These are phyloP conservation scores for Arbutus unedo DNA, from an alignment of 148 eudicot species.

Conservation along the genomic window DNA sequence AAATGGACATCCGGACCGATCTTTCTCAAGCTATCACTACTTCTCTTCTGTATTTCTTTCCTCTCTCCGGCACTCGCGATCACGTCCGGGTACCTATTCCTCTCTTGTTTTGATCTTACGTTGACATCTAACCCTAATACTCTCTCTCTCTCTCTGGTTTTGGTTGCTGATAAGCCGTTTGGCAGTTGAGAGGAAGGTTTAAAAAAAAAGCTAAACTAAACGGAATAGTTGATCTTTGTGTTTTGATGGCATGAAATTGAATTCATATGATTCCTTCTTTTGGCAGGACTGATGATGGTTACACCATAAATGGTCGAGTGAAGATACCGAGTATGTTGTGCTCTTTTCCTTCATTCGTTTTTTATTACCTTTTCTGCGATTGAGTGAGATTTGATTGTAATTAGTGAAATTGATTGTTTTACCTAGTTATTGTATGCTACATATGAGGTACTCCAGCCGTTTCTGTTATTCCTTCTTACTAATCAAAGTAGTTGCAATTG, in stretches of 20 bases:
- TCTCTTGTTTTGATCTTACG: not conserved
- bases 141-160: not conserved
- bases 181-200: not conserved
- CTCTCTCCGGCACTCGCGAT: constrained; percentile 11
- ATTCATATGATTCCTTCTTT: constrained; percentile 9
- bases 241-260: not conserved
- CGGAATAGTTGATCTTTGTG: not conserved
- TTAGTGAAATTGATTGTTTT: not conserved
- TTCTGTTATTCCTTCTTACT: not conserved
- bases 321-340: constrained; percentile 46
- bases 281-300: constrained; percentile 51
- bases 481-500: not conserved
- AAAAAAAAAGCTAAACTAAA: not conserved
- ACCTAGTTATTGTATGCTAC: not conserved
- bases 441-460: not conserved
- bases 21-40: constrained; percentile 2
- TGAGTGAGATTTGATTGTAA: not conserved
- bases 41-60: constrained; percentile 4
- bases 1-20: not conserved
- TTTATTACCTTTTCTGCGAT: not conserved
- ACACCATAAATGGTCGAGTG: constrained; percentile 52
- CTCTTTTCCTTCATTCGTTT: not conserved
- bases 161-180: not conserved
- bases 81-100: constrained; percentile 17
- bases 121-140: constrained; percentile 2